Conservation (phyloP, 371 early-diverging fungal genomes). For the Mortierella sp. region DNA sequence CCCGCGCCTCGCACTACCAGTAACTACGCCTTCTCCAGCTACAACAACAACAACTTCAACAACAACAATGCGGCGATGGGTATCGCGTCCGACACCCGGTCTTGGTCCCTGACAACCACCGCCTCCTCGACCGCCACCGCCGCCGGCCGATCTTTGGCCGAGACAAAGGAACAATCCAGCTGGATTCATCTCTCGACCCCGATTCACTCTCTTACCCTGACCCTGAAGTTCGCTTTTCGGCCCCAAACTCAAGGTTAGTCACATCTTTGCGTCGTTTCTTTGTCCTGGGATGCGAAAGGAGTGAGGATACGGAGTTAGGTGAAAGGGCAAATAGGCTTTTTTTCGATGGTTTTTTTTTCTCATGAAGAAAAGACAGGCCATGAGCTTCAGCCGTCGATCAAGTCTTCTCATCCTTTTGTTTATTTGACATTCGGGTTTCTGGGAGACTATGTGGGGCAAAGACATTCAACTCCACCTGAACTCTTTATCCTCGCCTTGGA, state of each 20-base stretch:
- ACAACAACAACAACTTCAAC: neutral
- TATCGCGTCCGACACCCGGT: neutral
- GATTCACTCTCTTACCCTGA: neutral
- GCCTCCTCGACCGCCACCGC: neutral
- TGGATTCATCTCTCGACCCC: conserved; percentile 18
- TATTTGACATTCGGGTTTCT: too few species aligned
- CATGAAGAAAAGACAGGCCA: neutral
- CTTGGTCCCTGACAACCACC: neutral
- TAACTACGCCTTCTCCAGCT: neutral
- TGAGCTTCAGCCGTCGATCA: too few species aligned
- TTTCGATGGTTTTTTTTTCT: neutral
- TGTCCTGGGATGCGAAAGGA: neutral
- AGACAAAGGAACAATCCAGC: conserved; percentile 22
- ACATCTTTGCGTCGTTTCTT: neutral
- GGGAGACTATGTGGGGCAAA: neutral
- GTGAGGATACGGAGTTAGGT: neutral
- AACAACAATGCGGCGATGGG: neutral
- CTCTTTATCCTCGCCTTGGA: neutral
- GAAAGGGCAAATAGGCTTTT: neutral
- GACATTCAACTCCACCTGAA: neutral
- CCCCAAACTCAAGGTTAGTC: neutral
- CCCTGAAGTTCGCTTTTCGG: neutral
- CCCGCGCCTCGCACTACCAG: neutral
- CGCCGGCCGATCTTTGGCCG: conserved; percentile 11
- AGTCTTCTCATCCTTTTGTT: too few species aligned